phyloP scores from a whole-genome alignment of 768 basidiomycete species.

The Termitomyces sp. region DNA sequence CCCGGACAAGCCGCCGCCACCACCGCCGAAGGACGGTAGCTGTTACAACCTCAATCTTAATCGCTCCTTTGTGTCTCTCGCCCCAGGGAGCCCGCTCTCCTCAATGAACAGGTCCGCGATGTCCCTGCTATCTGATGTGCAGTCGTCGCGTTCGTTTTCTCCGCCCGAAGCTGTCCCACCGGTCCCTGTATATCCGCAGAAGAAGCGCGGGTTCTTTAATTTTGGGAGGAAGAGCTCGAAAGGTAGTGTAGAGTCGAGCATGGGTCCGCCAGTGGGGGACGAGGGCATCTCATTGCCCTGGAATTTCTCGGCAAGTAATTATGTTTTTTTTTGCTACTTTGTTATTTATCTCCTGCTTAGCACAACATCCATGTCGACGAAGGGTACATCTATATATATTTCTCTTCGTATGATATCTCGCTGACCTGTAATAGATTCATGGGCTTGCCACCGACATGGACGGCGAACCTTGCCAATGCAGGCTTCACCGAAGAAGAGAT shows the following conservation, averaged over 20 bases:
- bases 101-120: slow-evolving; percentile 26
- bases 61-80: slow-evolving; percentile 38
- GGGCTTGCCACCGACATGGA: slow-evolving; percentile 74
- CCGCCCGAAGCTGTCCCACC: slow-evolving; percentile 11
- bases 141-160: slow-evolving; percentile 17
- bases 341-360: slow-evolving; percentile 16
- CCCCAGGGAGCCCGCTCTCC: slow-evolving; percentile 35
- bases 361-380: slow-evolving; percentile 80
- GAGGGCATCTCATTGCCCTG: slow-evolving; percentile 63
- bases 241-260: slow-evolving; percentile 14
- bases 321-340: background rate
- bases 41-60: slow-evolving; percentile 37
- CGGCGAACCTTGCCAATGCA: slow-evolving; percentile 48
- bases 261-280: slow-evolving; percentile 35
- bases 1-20: slow-evolving; percentile 35
- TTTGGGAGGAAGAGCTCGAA: slow-evolving; percentile 32
- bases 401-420: background rate
- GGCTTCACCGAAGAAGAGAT: slow-evolving; percentile 73
- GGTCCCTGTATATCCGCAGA: slow-evolving; percentile 20
- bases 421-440: slow-evolving; percentile 33
- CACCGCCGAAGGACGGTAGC: slow-evolving; percentile 55
- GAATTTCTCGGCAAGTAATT: slow-evolving; percentile 61
- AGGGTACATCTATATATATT: slow-evolving; percentile 35
- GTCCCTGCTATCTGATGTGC: slow-evolving; percentile 25
- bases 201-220: slow-evolving; percentile 35